phyloP scores from a whole-genome alignment of 345 rosid species.

The Lagerstroemia speciosa region DNA sequence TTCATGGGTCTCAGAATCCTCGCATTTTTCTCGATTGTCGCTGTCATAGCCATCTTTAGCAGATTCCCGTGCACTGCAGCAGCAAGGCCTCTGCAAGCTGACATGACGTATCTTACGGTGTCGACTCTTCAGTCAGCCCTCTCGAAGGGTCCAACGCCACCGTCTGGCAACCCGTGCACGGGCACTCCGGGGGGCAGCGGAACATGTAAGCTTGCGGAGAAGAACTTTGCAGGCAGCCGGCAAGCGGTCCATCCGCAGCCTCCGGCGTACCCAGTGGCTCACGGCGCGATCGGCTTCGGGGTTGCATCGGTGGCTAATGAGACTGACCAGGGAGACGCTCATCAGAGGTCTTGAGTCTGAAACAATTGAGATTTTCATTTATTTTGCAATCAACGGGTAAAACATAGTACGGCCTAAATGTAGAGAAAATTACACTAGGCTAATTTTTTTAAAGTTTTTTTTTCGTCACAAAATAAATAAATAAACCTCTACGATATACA shows the following conservation, averaged over 20 bases:
- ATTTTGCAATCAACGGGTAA: neutral
- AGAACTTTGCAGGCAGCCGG: constrained; percentile 17
- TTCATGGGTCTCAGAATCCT: neutral
- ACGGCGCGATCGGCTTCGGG: neutral
- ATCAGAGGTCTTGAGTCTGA: neutral
- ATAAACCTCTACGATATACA: too few species aligned
- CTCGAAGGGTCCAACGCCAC: constrained; percentile 13
- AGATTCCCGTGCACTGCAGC: neutral
- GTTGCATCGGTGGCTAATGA: neutral
- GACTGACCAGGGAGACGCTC: neutral
- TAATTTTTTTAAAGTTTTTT: too few species aligned
- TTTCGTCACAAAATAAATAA: too few species aligned
- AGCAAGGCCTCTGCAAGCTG: neutral
- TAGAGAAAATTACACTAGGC: neutral
- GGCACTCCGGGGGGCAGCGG: constrained; percentile 17
- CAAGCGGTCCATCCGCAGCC: neutral
- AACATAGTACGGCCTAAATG: neutral
- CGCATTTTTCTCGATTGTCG: neutral
- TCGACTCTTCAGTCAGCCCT: constrained; percentile 11
- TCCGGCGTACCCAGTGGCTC: neutral
- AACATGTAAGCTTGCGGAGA: constrained; percentile 15
- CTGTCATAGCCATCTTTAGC: neutral
- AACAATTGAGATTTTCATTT: neutral
- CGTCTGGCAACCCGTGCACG: constrained; percentile 12
- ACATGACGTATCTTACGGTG: neutral